Base-by-base conservation (phyloP, 176 grass and related monocot species). In the Oryza meridionalis region DNA sequence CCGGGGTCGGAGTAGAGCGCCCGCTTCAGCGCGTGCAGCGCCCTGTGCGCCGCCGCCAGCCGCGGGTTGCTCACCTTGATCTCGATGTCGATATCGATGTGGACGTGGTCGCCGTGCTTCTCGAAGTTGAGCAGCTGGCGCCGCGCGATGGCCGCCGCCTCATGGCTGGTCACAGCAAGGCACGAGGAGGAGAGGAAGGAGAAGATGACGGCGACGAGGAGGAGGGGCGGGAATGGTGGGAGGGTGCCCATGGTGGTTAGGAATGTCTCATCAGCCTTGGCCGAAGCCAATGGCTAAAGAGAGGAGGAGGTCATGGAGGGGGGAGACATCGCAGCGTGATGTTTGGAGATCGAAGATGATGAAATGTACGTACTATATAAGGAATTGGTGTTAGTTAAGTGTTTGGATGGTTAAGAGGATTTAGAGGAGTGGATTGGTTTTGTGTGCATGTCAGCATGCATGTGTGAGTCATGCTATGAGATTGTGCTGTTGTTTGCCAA, bases 1-100 rank as follows among this genome's bases (percentile, higher is more conserved):
- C 31, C 29, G 0, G 77, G 85, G 33, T 81, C 85, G 1, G 77
- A 86, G 46, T 81, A 67, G 5, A 81, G 32, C 2, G 70, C 77
- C 9, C 12, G 11, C 62, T 67, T 81, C 6, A 86, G 7, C 45
- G 77, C 45, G 3, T 46, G 70, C 16, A 81, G 77, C 32, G 84
- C 77, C 77, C 14, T 75, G 70, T 81, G 63, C 24, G 85, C 70
- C 4, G 21, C 8, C 0, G n/a, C 33, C 4, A 86, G 85, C 0
- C 33, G 24, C 1, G 85, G 85, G 70, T 86, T 86, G 70, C 0
- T 55, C 62, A 86, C 58, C 69, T 43, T 81, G 77, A 86, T 69
- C n/a, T 74, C 6, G n/a, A 80, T 63, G 31, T 9, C 8, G 1
- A 85, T 72, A 9, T 81, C 70, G 16, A 86, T 27, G 26, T 75